These are phyloP conservation scores for Spizellomyces punctatus DNA, from an alignment of 192 early-diverging fungal genomes.

Conservation along the genomic window DNA sequence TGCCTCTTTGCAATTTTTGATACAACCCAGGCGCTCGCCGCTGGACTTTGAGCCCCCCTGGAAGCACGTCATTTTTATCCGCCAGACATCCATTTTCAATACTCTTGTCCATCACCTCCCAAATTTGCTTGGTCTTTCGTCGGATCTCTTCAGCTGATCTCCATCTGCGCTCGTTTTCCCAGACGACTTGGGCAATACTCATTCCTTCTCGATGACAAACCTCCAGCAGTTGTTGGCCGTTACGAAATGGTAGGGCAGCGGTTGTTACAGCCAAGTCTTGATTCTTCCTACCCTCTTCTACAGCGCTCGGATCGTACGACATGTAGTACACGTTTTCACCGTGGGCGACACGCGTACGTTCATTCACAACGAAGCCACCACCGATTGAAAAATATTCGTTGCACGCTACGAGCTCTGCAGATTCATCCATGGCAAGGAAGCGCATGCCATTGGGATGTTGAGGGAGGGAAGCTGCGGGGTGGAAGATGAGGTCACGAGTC, in stretches of 20 bases:
- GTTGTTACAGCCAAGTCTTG: conserved; percentile 57
- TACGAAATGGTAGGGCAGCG: conserved; percentile 82
- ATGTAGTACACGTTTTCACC: conserved; percentile 71
- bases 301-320: conserved; percentile 38
- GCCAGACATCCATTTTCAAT: conserved; percentile 50
- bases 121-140: conserved; percentile 73
- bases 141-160: conserved; percentile 78
- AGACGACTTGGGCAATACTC: conserved; percentile 95
- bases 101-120: conserved; percentile 90
- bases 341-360: conserved; percentile 76
- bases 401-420: conserved; percentile 82
- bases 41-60: conserved; percentile 78
- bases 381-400: conserved; percentile 97
- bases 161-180: conserved; percentile 93
- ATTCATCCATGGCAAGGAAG: conserved; percentile 80
- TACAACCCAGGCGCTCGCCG: conserved; percentile 87
- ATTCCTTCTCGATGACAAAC: conserved; percentile 81
- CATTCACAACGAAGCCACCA: conserved; percentile 95
- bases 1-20: conserved; percentile 79
- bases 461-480: conserved; percentile 83
- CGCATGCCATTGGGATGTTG: conserved; percentile 97
- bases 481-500: conserved; percentile 83
- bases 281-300: conserved; percentile 18
- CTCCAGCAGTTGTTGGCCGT: conserved; percentile 74
- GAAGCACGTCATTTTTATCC: conserved; percentile 58